Percentiles rank a stretch among this genome's conserved stretches.
Conservation (phyloP, 768 basidiomycete species). For the Collybia nuda region DNA sequence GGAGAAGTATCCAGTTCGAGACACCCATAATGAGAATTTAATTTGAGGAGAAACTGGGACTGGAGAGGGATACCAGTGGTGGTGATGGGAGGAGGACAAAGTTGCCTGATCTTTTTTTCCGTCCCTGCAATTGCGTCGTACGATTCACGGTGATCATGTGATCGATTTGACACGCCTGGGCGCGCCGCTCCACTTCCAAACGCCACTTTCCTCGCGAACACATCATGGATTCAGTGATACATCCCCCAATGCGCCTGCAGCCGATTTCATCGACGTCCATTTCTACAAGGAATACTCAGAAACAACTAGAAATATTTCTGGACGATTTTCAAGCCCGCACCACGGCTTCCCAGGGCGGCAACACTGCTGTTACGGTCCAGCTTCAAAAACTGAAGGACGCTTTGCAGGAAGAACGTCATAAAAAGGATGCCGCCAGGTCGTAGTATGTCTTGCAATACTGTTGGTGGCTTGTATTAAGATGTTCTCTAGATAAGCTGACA, state of each 20-base stretch:
- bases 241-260: conserved; percentile 48
- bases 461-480: neutral
- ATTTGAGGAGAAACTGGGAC: neutral
- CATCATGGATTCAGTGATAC: conserved; percentile 46
- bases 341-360: conserved; percentile 47
- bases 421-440: conserved; percentile 14
- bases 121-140: conserved; percentile 2
- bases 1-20: conserved; percentile 60
- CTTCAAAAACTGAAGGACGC: conserved; percentile 56
- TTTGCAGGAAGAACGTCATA: conserved; percentile 47
- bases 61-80: neutral
- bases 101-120: conserved; percentile 10
- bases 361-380: conserved; percentile 57
- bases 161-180: neutral
- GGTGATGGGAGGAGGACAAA: neutral
- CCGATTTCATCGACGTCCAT: conserved; percentile 33
- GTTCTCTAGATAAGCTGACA: too few species aligned
- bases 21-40: conserved; percentile 43
- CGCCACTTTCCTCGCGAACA: neutral
- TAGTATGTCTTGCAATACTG: neutral
- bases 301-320: conserved; percentile 44
- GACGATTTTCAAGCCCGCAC: conserved; percentile 48
- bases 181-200: neutral
- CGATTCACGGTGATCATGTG: conserved; percentile 3
- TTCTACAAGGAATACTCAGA: conserved; percentile 38